Evolutionary conservation across 2,329 filamentous ascomycete species (phyloP).

Genomic region (Pseudogymnoascus sp.): DNA sequence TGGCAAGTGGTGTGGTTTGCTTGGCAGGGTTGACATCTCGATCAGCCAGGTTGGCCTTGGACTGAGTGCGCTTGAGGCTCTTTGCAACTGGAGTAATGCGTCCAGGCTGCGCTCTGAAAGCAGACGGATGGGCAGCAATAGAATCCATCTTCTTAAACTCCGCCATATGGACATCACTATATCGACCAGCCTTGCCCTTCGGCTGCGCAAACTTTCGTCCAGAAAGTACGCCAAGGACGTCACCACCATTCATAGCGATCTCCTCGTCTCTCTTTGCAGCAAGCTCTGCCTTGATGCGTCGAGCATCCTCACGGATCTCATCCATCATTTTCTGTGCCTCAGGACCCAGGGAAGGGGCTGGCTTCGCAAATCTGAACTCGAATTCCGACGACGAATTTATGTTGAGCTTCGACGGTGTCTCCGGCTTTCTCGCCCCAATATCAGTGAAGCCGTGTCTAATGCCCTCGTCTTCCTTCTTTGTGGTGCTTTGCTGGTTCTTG

Average conservation of each 20-base stretch:
- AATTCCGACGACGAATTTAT: conserved; percentile 52
- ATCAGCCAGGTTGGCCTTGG: conserved; percentile 62
- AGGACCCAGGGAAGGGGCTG: conserved; percentile 52
- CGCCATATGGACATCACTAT: conserved; percentile 77
- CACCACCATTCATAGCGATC: conserved; percentile 36
- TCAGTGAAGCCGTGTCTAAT: conserved; percentile 76
- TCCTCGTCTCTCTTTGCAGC: conserved; percentile 54
- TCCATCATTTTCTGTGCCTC: conserved; percentile 56
- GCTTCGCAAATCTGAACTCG: conserved; percentile 55
- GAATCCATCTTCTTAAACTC: conserved; percentile 98
- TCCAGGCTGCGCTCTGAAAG: conserved; percentile 56
- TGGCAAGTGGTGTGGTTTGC: conserved; percentile 31
- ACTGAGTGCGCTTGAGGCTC: conserved; percentile 49
- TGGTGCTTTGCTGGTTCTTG: conserved; percentile 65
- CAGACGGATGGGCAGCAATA: conserved; percentile 78
- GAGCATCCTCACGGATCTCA: conserved; percentile 66
- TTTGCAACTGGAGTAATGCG: conserved; percentile 42
- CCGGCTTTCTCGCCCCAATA: conserved; percentile 42
- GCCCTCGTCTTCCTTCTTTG: conserved; percentile 69
- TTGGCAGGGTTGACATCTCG: conserved; percentile 41
- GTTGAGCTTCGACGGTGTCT: conserved; percentile 54
- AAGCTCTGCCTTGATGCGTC: conserved; percentile 64
- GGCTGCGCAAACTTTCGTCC: conserved; percentile 71
- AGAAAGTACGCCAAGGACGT: conserved; percentile 35
- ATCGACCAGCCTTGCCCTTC: conserved; percentile 71